Evolutionary conservation across 1,139 yeast species (phyloP), one percentile per base, ranked within the genome.

Genomic region (Geotrichum klebahnii): DNA sequence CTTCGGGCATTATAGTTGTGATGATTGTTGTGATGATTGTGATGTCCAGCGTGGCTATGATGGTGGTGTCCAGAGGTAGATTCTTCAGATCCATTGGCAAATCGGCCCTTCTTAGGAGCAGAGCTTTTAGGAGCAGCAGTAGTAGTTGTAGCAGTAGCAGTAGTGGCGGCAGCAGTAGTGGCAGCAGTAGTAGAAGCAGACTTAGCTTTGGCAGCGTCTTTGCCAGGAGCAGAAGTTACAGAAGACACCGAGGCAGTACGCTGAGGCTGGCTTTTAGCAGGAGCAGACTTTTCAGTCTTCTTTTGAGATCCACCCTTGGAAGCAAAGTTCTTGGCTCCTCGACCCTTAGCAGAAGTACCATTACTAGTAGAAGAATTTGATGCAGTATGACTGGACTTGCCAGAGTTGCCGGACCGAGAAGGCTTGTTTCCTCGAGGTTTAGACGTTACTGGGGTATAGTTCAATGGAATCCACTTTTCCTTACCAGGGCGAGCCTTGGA

Each of bases 311-410:
- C 67, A 42, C 56, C 65, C 48, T 85, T 81, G 39, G 82, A 75
- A 44, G 86, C 83, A 84, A 86, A 77, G 63, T 75, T 77, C 52
- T 58, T 48, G 37, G 53, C 24, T 24, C 45, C 46, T 38, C 49
- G 46, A 24, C 54, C 47, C 37, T 48, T 53, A 34, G 45, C 38
- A n/a, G n/a, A n/a, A n/a, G 45, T 38, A 19, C 31, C 38, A 17
- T 23, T 42, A 22, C 34, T 31, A 12, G 16, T 16, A 16, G 34
- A 6, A 31, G 45, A 17, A n/a, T 28, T 26, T 10, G 45, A 36
- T 20, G 29, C 45, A 22, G 31, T 42, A 22, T 17, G 45, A 17
- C 31, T 42, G 28, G 45, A 12, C 45, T 42, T 42, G 38, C 34
- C 34, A 31, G 34, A 31, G 34, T 31, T 31, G 16, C 34, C 48